phyloP scores from a whole-genome alignment of 169 alveolate species.

The Cryptosporidium andersoni region DNA sequence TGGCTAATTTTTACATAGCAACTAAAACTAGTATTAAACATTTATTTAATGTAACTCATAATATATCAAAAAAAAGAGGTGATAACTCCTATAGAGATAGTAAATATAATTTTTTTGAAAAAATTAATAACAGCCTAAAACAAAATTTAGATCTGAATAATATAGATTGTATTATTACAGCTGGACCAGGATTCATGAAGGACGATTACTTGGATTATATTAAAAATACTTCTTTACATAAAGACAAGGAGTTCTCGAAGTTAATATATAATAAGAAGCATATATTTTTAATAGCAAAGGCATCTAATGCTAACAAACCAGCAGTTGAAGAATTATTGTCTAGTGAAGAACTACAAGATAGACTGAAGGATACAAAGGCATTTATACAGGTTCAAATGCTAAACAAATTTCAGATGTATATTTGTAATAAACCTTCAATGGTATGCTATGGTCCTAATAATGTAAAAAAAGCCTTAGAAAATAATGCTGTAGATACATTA shows the following conservation, averaged over 20 bases:
- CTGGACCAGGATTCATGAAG: constrained; percentile 59
- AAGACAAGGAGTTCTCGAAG: constrained; percentile 8
- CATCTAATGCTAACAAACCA: constrained; percentile 38
- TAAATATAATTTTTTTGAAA: constrained; percentile 33
- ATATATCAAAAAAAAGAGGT: constrained; percentile 12
- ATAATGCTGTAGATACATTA: constrained; percentile 46
- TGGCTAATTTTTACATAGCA: constrained; percentile 34
- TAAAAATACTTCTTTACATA: background rate
- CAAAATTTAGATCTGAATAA: constrained; percentile 26
- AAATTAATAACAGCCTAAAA: constrained; percentile 19
- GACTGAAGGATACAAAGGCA: constrained; percentile 59
- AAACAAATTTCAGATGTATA: constrained; percentile 22
- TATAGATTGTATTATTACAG: constrained; percentile 40
- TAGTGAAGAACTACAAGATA: constrained; percentile 32
- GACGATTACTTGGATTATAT: constrained; percentile 38
- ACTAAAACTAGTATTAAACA: constrained; percentile 9
- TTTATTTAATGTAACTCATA: constrained; percentile 30
- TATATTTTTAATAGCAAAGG: constrained; percentile 11
- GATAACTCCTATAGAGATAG: constrained; percentile 36
- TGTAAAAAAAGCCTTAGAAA: constrained; percentile 33
- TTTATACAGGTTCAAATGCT: constrained; percentile 18
- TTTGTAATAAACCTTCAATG: constrained; percentile 15
- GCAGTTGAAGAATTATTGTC: constrained; percentile 45
- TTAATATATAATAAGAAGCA: constrained; percentile 32
- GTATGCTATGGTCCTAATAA: constrained; percentile 48